Evolutionary conservation across 768 basidiomycete genomes (phyloP), one percentile per base, ranked within the genome.

Genomic region (Cyclocybe cylindracea): DNA sequence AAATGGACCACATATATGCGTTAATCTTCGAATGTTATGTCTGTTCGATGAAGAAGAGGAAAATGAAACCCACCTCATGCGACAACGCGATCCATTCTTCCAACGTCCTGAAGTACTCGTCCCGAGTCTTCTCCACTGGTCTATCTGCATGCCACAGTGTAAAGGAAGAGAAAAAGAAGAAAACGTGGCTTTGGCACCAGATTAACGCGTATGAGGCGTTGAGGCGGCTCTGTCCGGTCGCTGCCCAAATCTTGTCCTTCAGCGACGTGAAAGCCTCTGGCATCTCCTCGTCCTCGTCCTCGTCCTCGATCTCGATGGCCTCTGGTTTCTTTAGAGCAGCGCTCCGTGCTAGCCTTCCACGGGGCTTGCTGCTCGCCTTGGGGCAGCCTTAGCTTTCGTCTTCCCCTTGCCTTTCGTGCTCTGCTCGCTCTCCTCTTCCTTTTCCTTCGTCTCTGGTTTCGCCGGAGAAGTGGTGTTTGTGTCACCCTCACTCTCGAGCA

Each of bases 131-230:
- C 54, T 91, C 85, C 1, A 88, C 81, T 0, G 83, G 80, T 18
- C 79, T 77, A 66, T 93, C 91, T 3, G 86, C 78, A 51, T 84
- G 75, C 91, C 91, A 93, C 18, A 93, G 63, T n/a, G 80, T 79
- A 56, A 93, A 82, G 1, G 81, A 82, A 3, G 78, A 72, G 61
- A 93, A 56, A 93, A 82, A 1, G 81, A 82, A 3, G 78, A 72
- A 61, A 93, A 93, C 42, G 72, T 75, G 0, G 79, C 77, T 2
- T 71, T 68, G 4, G 78, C 6, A 70, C 60, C 50, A 89, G 66
- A 9, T 57, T 66, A 40, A 40, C 73, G 73, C 18, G 62, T 63
- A 1, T 0, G 5, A 0, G 61, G 58, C 11, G 44, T 29, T 65
- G 49, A 29, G 38, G 3, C 16, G 50, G 14, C 2, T 43, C 33